A percentile compares a stretch with the other conserved stretches of the same genome.
Evolutionary conservation across 1,139 yeast genomes (phyloP).

Genomic region (Suhomyces coccinellae): DNA sequence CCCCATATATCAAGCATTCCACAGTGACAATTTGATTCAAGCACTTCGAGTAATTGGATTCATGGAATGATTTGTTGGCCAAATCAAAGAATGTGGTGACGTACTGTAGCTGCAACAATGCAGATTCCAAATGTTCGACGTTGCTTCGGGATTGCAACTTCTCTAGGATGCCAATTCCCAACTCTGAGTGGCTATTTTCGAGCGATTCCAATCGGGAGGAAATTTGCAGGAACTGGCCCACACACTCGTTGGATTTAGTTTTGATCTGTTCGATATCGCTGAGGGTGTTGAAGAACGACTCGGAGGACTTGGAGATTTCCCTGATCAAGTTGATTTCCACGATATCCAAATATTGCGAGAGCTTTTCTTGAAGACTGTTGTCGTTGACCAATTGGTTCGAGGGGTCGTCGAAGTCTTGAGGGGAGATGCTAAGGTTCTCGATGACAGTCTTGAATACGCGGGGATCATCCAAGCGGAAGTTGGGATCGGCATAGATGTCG

Average conservation of each 20-base stretch:
- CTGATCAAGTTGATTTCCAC: constrained; percentile 79
- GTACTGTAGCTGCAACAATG: constrained; percentile 62
- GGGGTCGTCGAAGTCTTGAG: constrained; percentile 20
- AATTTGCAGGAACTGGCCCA: constrained; percentile 49
- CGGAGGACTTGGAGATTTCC: constrained; percentile 83
- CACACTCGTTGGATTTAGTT: constrained; percentile 53
- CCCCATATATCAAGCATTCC: constrained; percentile 60
- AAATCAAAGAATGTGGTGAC: constrained; percentile 51
- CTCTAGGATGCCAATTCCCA: constrained; percentile 54
- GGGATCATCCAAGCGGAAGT: constrained; percentile 86
- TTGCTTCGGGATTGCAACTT: constrained; percentile 57
- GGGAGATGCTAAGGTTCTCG: constrained; percentile 48
- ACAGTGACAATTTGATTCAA: constrained; percentile 57
- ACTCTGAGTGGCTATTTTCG: constrained; percentile 51
- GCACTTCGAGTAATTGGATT: constrained; percentile 40
- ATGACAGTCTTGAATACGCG: constrained; percentile 75
- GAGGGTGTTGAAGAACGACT: constrained; percentile 79
- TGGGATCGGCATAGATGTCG: constrained; percentile 59
- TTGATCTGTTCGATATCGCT: constrained; percentile 72
- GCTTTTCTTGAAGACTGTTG: constrained; percentile 69
- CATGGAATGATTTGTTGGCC: constrained; percentile 50
- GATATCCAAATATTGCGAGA: constrained; percentile 79
- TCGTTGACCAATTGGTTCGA: constrained; percentile 32
- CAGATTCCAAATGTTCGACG: constrained; percentile 60
- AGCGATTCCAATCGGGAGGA: constrained; percentile 40